Evolutionary conservation across 176 grass and related monocot genomes (phyloP).

Genomic region (Poa pratensis): DNA sequence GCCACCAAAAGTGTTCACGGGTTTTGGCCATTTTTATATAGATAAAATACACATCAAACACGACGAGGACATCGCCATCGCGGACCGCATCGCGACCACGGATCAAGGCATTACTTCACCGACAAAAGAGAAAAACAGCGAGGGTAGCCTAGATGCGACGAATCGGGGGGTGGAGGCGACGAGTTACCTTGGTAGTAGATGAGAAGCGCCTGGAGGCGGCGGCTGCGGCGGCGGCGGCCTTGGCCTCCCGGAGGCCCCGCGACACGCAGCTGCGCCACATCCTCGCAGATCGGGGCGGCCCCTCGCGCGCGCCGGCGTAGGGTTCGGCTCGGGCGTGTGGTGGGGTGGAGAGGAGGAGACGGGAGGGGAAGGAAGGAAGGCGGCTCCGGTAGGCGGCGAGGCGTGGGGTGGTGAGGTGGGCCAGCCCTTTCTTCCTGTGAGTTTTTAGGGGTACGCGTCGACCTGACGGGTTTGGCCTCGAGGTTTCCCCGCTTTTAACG

Average conservation of each 20-base stretch:
- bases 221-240: conserved; percentile 50
- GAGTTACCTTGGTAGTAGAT: conserved; percentile 56
- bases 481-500: not conserved
- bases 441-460: not conserved
- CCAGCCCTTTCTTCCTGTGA: not conserved
- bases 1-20: not conserved
- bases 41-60: not conserved
- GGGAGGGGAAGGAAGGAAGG: not conserved
- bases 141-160: not conserved
- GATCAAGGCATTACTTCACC: not conserved
- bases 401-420: not conserved
- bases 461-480: conserved; percentile 7
- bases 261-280: conserved; percentile 95
- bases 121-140: not conserved
- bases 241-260: conserved; percentile 57
- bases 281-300: conserved; percentile 43
- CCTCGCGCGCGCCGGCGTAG: conserved; percentile 10
- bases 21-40: not conserved
- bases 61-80: conserved; percentile 14
- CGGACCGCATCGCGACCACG: not conserved
- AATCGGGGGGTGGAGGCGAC: conserved; percentile 25
- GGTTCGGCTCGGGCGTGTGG: not conserved
- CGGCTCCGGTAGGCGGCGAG: conserved; percentile 13
- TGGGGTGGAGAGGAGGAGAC: not conserved
- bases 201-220: conserved; percentile 43